Evolutionary conservation across 208 protist genomes (phyloP).

Genomic region (Wallacemonas collosoma): DNA sequence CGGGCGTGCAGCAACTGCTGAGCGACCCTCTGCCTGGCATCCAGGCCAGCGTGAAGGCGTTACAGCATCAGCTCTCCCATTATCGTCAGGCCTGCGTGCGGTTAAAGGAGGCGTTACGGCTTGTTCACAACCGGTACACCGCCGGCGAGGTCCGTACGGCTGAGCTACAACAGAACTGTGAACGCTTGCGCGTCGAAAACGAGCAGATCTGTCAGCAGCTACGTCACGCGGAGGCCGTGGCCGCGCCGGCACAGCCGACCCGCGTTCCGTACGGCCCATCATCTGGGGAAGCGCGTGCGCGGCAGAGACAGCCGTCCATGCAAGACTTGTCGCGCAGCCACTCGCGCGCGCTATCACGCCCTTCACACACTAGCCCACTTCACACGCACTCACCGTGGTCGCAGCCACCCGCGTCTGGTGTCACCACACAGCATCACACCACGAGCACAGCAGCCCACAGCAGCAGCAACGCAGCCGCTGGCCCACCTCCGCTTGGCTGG

Average conservation of each 20-base stretch:
- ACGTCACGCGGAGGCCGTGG: neutral
- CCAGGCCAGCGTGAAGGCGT: conserved; percentile 28
- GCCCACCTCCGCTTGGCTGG: conserved; percentile 1
- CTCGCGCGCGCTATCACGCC: neutral
- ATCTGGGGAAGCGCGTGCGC: no score
- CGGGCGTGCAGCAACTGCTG: conserved; percentile 48
- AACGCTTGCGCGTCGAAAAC: conserved; percentile 21
- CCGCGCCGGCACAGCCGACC: neutral
- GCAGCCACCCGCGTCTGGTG: neutral
- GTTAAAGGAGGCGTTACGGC: conserved; percentile 63
- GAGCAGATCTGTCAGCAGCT: conserved; percentile 30
- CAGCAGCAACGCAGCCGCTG: no score
- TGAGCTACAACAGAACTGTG: conserved; percentile 25
- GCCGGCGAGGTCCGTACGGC: conserved; percentile 27
- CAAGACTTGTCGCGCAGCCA: neutral
- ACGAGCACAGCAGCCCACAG: no score
- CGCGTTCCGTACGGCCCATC: no score
- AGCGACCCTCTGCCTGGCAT: conserved; percentile 43
- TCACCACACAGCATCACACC: neutral
- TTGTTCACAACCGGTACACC: conserved; percentile 60
- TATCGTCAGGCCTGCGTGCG: conserved; percentile 57
- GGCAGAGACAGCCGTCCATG: no score
- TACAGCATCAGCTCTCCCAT: conserved; percentile 62
- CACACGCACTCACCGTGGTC: neutral
- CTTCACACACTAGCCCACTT: no score